Base-by-base conservation (phyloP, 164 flowering plant genomes). In the Vitis amurensis region DNA sequence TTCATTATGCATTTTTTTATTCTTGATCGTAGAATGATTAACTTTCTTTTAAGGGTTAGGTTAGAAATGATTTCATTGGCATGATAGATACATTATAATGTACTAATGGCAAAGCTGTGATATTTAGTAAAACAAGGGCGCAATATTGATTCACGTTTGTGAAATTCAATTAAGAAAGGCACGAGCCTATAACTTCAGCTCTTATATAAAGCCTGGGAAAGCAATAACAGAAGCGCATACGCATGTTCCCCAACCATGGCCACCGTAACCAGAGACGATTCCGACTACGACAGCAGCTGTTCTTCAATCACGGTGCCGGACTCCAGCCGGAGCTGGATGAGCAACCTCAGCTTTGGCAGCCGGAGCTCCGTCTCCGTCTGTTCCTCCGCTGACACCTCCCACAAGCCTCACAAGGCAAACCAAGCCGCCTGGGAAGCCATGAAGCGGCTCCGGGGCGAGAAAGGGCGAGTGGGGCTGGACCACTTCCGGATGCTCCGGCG, bases 371-470 rank as follows among this genome's bases (percentile, higher is more conserved):
- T 80, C 55, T 89, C 91, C n/a, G 55, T 67, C 55, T 73, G 61
- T 52, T 82, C 84, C 53, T 77, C 81, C 19, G 69, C 79, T 1
- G 76, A 60, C 70, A 11, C 73, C 55, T 69, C 74, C 55, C 63
- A 63, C 44, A 92, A 92, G 76, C 95, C 97, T 8, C 97, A 92
- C 84, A 89, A 92, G 75, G 89, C 91, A 3, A 87, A 90, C 84
- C 87, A 90, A 57, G 86, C 77, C 31, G 93, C 88, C 2, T 92
- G 93, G 93, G 91, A 88, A 68, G 90, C 95, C 71, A 87, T 92
- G 82, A 74, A 69, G 56, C 80, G 80, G 23, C 86, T 92, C 51
- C 63, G 82, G 30, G 29, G 59, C 11, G 77, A 77, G 23, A 66
- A 27, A 1, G 89, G 89, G 9, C 77, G 63, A 11, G 82, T 92